These are phyloP conservation scores for Trichoderma asperelloides DNA, from an alignment of 495 filamentous ascomycete genomes.

Conservation along the genomic window DNA sequence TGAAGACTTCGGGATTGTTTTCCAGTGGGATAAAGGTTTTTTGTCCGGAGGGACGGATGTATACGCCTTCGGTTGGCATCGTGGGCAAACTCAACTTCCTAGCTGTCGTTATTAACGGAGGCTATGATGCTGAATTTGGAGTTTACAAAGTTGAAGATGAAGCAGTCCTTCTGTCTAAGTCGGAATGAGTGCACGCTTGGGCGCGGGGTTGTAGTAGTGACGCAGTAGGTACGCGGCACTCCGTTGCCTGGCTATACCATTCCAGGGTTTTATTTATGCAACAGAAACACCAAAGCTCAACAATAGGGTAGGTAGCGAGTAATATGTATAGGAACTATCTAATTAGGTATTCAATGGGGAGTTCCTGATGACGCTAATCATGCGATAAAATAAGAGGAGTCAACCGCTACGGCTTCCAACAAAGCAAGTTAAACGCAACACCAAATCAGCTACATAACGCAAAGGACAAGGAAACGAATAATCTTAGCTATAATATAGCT, in stretches of 20 bases:
- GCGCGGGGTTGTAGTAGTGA: conserved; percentile 2
- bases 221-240: background rate
- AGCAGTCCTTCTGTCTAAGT: no score
- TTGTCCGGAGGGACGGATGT: background rate
- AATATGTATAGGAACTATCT: no score
- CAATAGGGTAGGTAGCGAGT: no score
- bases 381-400: background rate
- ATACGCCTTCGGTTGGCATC: conserved; percentile 10
- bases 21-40: conserved; percentile 18
- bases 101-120: background rate
- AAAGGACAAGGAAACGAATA: background rate
- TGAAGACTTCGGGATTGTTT: conserved; percentile 69
- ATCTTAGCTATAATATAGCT: background rate
- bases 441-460: background rate
- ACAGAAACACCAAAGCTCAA: no score
- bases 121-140: no score
- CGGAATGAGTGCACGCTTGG: background rate
- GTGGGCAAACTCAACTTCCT: background rate
- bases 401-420: background rate
- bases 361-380: background rate
- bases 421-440: background rate
- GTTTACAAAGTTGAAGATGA: no score
- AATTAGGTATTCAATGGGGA: no score
- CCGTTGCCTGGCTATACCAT: background rate
- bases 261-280: no score